Conservation (phyloP, 768 basidiomycete species). For the Fistulinella prunicolor region DNA sequence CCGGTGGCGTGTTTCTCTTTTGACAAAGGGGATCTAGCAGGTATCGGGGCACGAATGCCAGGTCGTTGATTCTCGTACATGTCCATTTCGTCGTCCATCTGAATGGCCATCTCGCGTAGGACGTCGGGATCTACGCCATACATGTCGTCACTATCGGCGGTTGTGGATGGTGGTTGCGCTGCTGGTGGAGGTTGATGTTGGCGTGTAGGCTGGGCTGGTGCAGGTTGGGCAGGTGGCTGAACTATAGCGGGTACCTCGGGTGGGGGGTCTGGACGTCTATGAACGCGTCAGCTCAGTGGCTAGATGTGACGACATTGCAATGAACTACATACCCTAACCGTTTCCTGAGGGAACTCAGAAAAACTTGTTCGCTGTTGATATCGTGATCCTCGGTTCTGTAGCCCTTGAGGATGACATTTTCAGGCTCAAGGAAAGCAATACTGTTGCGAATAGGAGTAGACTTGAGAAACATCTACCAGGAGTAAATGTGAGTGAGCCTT, state of each 20-base stretch:
- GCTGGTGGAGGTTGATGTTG: conserved; percentile 15
- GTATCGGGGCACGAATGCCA: neutral
- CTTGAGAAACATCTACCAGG: conserved; percentile 60
- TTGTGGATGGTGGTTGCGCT: conserved; percentile 10
- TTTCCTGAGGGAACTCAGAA: conserved; percentile 55
- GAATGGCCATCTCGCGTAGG: conserved; percentile 20
- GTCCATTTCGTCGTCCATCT: conserved; percentile 17
- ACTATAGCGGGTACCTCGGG: conserved; percentile 9
- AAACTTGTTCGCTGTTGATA: conserved; percentile 50
- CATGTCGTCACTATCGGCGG: conserved; percentile 20
- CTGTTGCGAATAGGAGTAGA: conserved; percentile 67
- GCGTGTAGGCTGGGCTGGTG: conserved; percentile 14
- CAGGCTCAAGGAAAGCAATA: conserved; percentile 74
- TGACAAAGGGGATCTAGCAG: neutral
- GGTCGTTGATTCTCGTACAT: neutral
- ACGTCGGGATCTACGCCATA: conserved; percentile 31
- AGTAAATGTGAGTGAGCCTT: neutral
- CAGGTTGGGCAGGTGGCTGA: conserved; percentile 12
- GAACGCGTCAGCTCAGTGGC: neutral
- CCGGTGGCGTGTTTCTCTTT: neutral
- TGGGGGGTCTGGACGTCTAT: conserved; percentile 27
- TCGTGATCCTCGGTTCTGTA: conserved; percentile 66
- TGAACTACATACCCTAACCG: conserved; percentile 64
- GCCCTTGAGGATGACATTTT: conserved; percentile 57
- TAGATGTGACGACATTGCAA: neutral